Conservation (phyloP, 2,329 filamentous ascomycete species). For the Aspergillus latus region DNA sequence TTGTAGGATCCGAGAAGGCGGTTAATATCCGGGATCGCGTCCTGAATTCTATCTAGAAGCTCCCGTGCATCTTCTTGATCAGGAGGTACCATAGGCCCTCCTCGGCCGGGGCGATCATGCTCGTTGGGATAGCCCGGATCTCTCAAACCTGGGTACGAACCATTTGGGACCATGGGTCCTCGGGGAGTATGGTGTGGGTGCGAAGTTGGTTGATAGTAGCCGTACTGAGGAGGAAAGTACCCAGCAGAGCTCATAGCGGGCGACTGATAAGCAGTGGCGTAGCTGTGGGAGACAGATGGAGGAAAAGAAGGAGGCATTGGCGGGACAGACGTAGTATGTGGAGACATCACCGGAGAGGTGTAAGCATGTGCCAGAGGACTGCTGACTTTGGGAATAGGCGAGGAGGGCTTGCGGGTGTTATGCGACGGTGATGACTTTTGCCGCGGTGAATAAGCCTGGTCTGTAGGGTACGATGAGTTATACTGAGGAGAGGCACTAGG, state of each 20-base stretch:
- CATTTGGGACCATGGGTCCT: slow-evolving; percentile 33
- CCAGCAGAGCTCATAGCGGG: slow-evolving; percentile 38
- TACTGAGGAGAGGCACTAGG: slow-evolving; percentile 19
- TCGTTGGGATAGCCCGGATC: slow-evolving; percentile 27
- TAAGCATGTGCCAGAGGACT: slow-evolving; percentile 41
- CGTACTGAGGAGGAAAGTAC: slow-evolving; percentile 33
- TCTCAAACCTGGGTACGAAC: slow-evolving; percentile 34
- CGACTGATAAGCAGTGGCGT: slow-evolving; percentile 35
- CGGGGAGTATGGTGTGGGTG: slow-evolving; percentile 31
- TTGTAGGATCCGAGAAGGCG: slow-evolving; percentile 49
- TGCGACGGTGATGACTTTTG: slow-evolving; percentile 18
- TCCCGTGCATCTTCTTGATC: slow-evolving; percentile 40
- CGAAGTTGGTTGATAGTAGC: slow-evolving; percentile 28
- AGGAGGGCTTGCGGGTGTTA: slow-evolving; percentile 25
- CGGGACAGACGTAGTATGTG: slow-evolving; percentile 28
- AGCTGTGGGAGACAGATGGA: slow-evolving; percentile 25
- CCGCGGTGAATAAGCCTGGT: slow-evolving; percentile 16
- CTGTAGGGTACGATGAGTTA: slow-evolving; percentile 15
- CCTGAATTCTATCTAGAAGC: slow-evolving; percentile 46
- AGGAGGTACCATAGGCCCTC: slow-evolving; percentile 32
- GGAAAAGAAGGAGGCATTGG: slow-evolving; percentile 24
- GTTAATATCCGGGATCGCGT: slow-evolving; percentile 49
- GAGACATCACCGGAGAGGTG: slow-evolving; percentile 38
- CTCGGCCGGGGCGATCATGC: slow-evolving; percentile 29
- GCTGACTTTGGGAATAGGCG: slow-evolving; percentile 34